Base-by-base conservation (phyloP, 306 rosid genomes). In the Quercus bicolor region DNA sequence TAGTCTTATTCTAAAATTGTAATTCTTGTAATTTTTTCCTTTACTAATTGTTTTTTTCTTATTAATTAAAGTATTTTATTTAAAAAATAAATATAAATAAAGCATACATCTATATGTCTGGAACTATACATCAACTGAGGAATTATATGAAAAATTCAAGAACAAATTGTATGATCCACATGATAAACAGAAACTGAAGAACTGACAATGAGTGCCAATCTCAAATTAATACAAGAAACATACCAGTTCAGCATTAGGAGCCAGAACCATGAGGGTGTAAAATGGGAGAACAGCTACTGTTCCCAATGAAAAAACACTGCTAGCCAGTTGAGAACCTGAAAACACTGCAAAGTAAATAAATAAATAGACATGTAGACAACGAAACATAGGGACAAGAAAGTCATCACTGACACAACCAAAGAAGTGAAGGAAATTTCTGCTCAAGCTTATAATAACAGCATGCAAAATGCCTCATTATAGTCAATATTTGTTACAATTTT, bases 271-370 rank as follows among this genome's bases (percentile, higher is more conserved):
- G 72, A 95, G 97, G 62, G 91, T 81, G 80, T 95, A 95, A 83
- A 90, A 95, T 34, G 99, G 99, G 62, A 95, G 97, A 69, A 95
- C 99, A 52, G 98, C 91, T 55, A 81, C n/a, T 74, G 98, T 95
- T 77, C 98, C 99, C 77, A 87, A 56, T 26, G 97, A 88, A 76
- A 95, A 93, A 77, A 83, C 97, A 65, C 85, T 77, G 86, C 86
- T 87, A 65, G 97, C 91, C 66, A 95, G 87, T 80, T 91, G 93
- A 84, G 97, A 68, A 70, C 82, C 85, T 43, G 80, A 26, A 71
- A 86, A 75, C 91, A 94, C 98, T 95, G 90, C 79, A 88, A 84
- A 76, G 77, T 37, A 8, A 70, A 37, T 7, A 33, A 66, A 64
- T 28, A 37, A 12, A 16, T 29, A 31, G 70, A n/a, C 73, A 73